Evolutionary conservation across 495 filamentous ascomycete species (phyloP), one percentile per base, ranked within the genome.

Genomic region (Penicillium antarcticum): DNA sequence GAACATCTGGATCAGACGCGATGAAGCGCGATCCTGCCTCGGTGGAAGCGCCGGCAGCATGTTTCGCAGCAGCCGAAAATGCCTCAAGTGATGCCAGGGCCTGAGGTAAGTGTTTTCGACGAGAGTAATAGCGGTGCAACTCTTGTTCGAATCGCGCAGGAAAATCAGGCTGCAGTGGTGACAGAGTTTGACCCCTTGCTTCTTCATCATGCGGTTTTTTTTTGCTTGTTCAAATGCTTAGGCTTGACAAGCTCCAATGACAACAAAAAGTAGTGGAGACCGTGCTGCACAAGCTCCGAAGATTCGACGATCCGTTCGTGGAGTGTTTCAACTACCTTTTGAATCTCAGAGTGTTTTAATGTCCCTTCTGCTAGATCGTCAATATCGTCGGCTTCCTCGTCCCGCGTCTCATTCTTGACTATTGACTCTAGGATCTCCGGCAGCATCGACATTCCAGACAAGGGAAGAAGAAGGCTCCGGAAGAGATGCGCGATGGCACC

Each of bases 371-470:
- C 43, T 52, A 61, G 13, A 23, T 48, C 53, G 4, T 76, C 72
- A 1, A 61, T 57, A 18, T 34, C 42, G n/a, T 51, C 53, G 16
- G 40, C 23, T 16, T 45, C 17, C 14, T 38, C 44, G 5, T 62
- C 57, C 13, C 31, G 37, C 17, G 48, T n/a, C 16, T 68, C 64
- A 53, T 67, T 61, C 33, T 65, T 62, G 36, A 61, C 26, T 76
- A 76, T 44, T 80, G 76, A 66, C 80, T 80, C 61, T 86, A 89
- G 42, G 14, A 91, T 84, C 53, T 89, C 86, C 5, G 83, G 78
- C 29, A 89, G 72, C 33, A 86, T 85, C 3, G 78, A 80, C 66
- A 91, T 81, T 11, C 88, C 88, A 34, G 84, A 65, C 0, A 88
- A 56, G 0, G 87, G 88, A 3, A 88, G 66, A 24, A 88, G 68